Evolutionary conservation across 192 early-diverging fungal species (phyloP).

Genomic region (Glomus cerebriforme): DNA sequence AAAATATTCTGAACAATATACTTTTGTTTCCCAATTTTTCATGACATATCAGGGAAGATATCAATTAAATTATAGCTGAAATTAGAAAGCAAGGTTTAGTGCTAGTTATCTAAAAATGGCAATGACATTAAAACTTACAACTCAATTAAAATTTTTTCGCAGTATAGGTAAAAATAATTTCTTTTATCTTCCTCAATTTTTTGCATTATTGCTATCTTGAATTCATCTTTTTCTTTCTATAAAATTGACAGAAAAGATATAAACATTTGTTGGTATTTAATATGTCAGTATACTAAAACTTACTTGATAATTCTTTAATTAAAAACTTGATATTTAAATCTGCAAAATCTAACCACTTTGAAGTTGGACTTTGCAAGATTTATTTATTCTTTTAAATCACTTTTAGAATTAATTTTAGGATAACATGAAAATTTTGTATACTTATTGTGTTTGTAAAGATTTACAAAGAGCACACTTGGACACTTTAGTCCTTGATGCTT

Average conservation of each 20-base stretch:
- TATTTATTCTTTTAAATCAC: no score
- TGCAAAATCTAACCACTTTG: no score
- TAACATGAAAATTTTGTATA: no score
- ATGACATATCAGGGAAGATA: slow-evolving; percentile 1
- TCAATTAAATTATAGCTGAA: slow-evolving; percentile 22
- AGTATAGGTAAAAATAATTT: slow-evolving; percentile 19
- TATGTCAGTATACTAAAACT: no score
- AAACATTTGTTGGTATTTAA: no score
- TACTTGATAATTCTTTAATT: no score
- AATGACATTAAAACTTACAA: slow-evolving; percentile 10
- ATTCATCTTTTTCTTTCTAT: slow-evolving; percentile 8
- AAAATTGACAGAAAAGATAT: not conserved
- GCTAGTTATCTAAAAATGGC: not conserved
- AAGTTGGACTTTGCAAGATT: no score
- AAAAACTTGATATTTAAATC: no score
- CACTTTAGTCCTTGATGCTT: no score
- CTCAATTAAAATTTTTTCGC: slow-evolving; percentile 22
- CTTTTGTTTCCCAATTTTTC: slow-evolving; percentile 23
- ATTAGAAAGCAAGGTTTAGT: not conserved
- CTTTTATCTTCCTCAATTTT: slow-evolving; percentile 13
- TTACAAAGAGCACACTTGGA: no score
- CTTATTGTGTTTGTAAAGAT: no score
- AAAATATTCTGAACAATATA: slow-evolving; percentile 31
- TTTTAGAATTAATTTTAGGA: no score
- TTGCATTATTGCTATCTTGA: slow-evolving; percentile 12